Evolutionary conservation across 2,329 filamentous ascomycete species (phyloP), one percentile per base, ranked within the genome.

Genomic region (Hymenoscyphus fraxineus): DNA sequence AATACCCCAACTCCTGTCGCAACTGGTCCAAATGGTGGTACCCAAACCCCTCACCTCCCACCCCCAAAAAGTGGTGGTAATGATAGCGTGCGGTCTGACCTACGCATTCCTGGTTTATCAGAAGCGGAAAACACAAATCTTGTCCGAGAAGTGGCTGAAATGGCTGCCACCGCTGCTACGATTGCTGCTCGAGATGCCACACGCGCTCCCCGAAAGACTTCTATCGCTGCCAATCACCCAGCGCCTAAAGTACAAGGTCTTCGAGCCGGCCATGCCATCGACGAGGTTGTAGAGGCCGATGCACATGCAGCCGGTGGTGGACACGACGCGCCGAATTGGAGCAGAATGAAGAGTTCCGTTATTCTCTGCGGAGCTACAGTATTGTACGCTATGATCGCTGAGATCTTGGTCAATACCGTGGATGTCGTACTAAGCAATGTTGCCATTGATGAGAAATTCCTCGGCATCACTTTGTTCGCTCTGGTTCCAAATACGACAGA

Each of bases 281-380:
- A 55, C 6, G 64, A 61, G 51, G 62, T 62, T n/a, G 68, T 66
- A n/a, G 76, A 73, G 41, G 78, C 78, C 32, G 79, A 82, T 51
- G 78, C 75, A 38, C 79, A 82, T 56, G 78, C 75, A 32, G 74
- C 75, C 51, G 79, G 79, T 61, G 91, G 91, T 57, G 93, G 94
- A 0, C 96, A 99, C 73, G 95, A 99, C 77, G 95, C 95, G n/a
- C 95, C 95, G 4, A 99, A 99, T 76, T 99, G 95, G 95, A 92
- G 94, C 72, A 88, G 93, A 66, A 85, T 84, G 61, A 98, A 98
- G 84, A 97, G 92, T 81, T 85, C 92, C 1, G 81, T 97, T 58
- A 94, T 99, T 65, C 82, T 99, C 13, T 86, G 98, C 69, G 89
- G 87, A 1, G 94, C 96, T 2, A 99, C 95, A 0, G 73, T 98